Base-by-base conservation (phyloP, 2,329 filamentous ascomycete species). In the Biscogniauxia marginata region DNA sequence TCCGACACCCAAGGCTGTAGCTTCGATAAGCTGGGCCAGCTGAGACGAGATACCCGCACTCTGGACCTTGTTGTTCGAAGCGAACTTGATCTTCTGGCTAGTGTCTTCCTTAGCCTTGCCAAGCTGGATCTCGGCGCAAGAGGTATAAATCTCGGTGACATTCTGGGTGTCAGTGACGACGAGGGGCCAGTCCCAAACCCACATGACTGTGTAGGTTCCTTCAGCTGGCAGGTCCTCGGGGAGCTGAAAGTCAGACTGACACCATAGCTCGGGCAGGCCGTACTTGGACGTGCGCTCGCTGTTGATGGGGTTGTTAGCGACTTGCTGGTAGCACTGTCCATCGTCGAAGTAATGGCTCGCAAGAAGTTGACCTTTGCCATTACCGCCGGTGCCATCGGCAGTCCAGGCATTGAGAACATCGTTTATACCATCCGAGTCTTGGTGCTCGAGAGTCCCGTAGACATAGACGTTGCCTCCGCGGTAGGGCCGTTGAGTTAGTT, bases 111-210 rank as follows among this genome's bases (percentile, higher is more conserved):
- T 64, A 24, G 64, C 58, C 50, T 67, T 63, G 18, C 66, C 63
- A 46, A 73, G 67, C 50, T 71, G 55, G 63, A 72, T 71, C 58
- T 71, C 67, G 44, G 67, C 65, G 62, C 84, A 86, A 19, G 79
- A 79, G 4, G 80, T 84, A 70, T 86, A 86, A 64, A 78, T 83
- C 68, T 86, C 80, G 60, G 80, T 80, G 60, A 74, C 74, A 8
- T 81, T 73, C 57, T 71, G 74, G 62, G 68, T 73, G 60, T 70
- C 72, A 43, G 67, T 65, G 65, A 76, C 73, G 68, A 85, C 77
- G 13, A 84, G 87, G 2, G 88, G 87, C 91, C 92, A 99, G 73
- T 96, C 89, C 95, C 95, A 98, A 47, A 97, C 88, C 93, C 93
- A 98, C 79, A 96, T 96, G 51, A 96, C 75, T 3, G 91, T 93